Evolutionary conservation across 2,329 filamentous ascomycete species (phyloP).

Genomic region (Fonsecaea monophora): DNA sequence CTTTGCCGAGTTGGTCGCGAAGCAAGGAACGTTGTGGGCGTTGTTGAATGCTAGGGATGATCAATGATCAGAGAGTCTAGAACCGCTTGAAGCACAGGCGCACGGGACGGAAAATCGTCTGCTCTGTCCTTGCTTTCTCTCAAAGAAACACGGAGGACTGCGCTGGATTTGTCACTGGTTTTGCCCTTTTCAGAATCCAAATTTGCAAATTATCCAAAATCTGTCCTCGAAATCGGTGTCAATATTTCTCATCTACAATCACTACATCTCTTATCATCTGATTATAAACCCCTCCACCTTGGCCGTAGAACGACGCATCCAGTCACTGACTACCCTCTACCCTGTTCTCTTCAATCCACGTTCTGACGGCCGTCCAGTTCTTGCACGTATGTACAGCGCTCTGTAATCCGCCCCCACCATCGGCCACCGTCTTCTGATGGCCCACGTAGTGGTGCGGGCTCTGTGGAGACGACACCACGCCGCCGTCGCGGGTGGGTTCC

Average conservation of each 20-base stretch:
- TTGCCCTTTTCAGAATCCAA: no score
- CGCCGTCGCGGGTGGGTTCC: conserved; percentile 21
- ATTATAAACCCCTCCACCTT: not conserved
- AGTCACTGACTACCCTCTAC: not conserved
- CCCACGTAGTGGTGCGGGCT: conserved; percentile 3
- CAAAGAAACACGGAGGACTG: not conserved
- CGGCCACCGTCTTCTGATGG: not conserved
- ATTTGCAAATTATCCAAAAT: no score
- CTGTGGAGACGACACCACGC: not conserved
- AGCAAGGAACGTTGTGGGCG: conserved; percentile 45
- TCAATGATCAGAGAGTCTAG: no score
- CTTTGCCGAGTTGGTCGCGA: conserved; percentile 64
- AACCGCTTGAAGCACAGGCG: no score
- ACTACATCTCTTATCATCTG: not conserved
- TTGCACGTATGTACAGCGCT: conserved; percentile 12
- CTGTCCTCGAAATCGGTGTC: no score
- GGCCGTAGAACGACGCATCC: not conserved
- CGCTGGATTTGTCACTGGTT: no score
- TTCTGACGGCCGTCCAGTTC: conserved; percentile 23
- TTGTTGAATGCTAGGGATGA: conserved; percentile 48
- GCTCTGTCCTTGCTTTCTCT: not conserved
- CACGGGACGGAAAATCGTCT: not conserved
- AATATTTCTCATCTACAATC: not conserved
- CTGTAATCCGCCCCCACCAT: not conserved
- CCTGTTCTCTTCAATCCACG: conserved; percentile 23